A percentile compares a stretch with the other conserved stretches of the same genome.
Evolutionary conservation across 176 grass and related monocot genomes (phyloP).

Genomic region (Carex parvula): DNA sequence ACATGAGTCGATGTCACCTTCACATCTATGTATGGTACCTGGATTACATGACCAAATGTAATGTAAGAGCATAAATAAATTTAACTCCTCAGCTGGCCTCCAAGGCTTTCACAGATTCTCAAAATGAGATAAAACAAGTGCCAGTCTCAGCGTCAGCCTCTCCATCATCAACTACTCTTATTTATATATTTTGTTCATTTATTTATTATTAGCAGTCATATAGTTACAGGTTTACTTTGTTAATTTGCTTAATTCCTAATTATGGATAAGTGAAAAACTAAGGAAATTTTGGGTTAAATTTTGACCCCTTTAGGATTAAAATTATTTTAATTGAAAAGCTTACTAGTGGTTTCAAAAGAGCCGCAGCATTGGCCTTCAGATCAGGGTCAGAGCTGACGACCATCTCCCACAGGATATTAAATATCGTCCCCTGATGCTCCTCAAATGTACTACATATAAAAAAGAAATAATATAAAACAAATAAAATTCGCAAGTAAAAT

Average conservation of each 20-base stretch:
- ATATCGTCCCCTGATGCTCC: conserved; percentile 80
- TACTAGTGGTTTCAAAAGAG: conserved; percentile 90
- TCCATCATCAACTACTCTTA: background rate
- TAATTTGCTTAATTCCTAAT: background rate
- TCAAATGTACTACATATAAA: conserved; percentile 67
- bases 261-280: background rate
- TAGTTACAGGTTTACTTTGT: background rate
- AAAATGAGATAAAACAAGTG: background rate
- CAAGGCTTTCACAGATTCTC: background rate
- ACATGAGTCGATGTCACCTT: conserved; percentile 85
- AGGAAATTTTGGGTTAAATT: background rate
- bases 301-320: background rate
- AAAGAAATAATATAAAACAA: conserved; percentile 29
- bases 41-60: conserved; percentile 25
- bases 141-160: background rate
- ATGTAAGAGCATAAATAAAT: background rate
- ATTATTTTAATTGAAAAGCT: conserved; percentile 30
- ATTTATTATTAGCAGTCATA: background rate
- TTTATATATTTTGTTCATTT: background rate
- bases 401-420: conserved; percentile 98
- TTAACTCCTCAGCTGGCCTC: background rate
- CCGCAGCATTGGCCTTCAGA: conserved; percentile 72
- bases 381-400: conserved; percentile 74
- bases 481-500: conserved; percentile 3
- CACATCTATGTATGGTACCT: conserved; percentile 76